These are phyloP conservation scores for Manihot esculenta DNA, from an alignment of 441 rosid species.

Conservation along the genomic window DNA sequence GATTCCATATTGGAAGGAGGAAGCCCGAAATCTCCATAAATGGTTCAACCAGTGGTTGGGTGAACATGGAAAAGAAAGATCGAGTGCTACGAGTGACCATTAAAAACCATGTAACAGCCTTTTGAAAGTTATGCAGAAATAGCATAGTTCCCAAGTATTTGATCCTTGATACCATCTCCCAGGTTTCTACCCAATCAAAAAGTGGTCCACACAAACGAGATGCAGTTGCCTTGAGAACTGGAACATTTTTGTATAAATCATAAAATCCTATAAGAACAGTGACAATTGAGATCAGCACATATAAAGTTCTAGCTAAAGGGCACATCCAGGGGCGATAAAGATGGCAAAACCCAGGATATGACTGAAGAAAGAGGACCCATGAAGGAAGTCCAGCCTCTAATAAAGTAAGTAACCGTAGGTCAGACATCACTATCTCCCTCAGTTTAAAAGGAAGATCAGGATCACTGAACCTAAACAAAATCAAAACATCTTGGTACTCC, in stretches of 20 bases:
- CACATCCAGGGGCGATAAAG: constrained; percentile 99
- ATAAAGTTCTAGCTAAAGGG: constrained; percentile 84
- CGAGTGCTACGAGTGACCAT: constrained; percentile 45
- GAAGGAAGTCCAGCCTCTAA: constrained; percentile 97
- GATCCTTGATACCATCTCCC: constrained; percentile 97
- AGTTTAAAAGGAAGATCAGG: constrained; percentile 78
- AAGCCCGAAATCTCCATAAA: constrained; percentile 41
- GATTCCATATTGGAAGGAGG: constrained; percentile 69
- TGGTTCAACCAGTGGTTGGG: constrained; percentile 59
- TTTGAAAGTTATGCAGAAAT: constrained; percentile 87
- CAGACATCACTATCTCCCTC: constrained; percentile 65
- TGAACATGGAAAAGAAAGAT: constrained; percentile 60
- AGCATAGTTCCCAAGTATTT: constrained; percentile 97
- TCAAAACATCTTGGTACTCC: constrained; percentile 64
- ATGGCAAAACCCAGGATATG: constrained; percentile 91
- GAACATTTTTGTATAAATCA: constrained; percentile 94
- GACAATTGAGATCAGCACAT: constrained; percentile 66
- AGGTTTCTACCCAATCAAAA: constrained; percentile 90
- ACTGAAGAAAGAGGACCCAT: constrained; percentile 95
- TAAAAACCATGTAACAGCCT: constrained; percentile 71
- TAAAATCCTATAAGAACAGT: constrained; percentile 93
- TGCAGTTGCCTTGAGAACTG: constrained; percentile 89
- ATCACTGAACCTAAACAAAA: constrained; percentile 75
- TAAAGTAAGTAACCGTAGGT: constrained; percentile 76
- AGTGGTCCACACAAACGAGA: constrained; percentile 86